Base-by-base conservation (phyloP, 2,329 filamentous ascomycete species). In the Xylariaceae sp. region DNA sequence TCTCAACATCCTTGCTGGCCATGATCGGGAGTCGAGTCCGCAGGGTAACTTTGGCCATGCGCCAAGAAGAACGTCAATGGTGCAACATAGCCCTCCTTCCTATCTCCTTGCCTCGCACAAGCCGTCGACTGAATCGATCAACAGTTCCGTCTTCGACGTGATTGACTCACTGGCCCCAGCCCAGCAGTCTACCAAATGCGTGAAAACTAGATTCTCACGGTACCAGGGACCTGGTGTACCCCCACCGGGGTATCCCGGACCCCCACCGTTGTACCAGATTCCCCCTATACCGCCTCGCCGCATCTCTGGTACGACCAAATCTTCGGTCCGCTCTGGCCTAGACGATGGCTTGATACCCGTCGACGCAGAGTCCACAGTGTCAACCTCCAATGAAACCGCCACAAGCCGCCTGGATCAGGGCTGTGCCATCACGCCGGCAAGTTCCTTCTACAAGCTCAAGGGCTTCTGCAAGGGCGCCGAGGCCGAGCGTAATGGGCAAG, bases 391-490 rank as follows among this genome's bases (percentile, higher is more conserved):
- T 45, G 63, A 61, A 7, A 64, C 51, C 30, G 56, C 59, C 5
- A 65, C 68, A 34, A 61, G 62, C 35, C 55, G 59, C 42, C 65
- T 67, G 55, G 66, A 71, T 52, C 62, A 69, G 9, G 76, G 79
- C 51, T 78, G 76, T 63, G 74, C 65, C 4, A 80, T 84, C 42
- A 75, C 71, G 2, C 68, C 72, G 0, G 65, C 71, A 8, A 82
- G 80, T 63, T 83, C 81, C 0, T 83, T 83, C 62, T 77, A 80
- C 53, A 71, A 77, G 8, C 72, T 80, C 44, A 82, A 81, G 57
- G 81, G 81, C 1, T 83, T 84, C 64, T 85, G 82, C 49, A 76
- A 78, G 17, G 82, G 82, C 1, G 82, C 82, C 5, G 77, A 77
- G 51, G 79, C 81, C 13, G 76, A 79, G 1, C 69, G 78, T 34